A percentile compares a stretch with the other conserved stretches of the same genome.
phyloP scores from a whole-genome alignment of 768 basidiomycete genomes.

The Hypholoma fasciculare region DNA sequence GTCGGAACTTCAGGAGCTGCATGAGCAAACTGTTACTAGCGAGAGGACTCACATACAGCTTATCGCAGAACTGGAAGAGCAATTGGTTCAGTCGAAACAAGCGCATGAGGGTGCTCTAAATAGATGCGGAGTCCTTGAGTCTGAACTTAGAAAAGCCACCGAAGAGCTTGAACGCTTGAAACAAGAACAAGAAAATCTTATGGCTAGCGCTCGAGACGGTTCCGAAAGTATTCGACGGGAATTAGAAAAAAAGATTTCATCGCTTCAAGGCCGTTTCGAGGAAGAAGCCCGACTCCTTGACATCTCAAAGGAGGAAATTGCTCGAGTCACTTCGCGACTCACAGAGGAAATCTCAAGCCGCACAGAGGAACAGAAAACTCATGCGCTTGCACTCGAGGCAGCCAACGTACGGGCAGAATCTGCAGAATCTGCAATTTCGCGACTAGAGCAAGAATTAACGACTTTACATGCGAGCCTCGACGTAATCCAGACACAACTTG shows the following conservation, averaged over 20 bases:
- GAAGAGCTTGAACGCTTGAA: constrained; percentile 20
- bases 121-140: constrained; percentile 15
- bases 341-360: constrained; percentile 37
- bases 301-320: constrained; percentile 35
- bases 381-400: constrained; percentile 31
- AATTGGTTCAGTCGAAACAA: constrained; percentile 13
- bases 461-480: constrained; percentile 40
- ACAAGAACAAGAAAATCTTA: constrained; percentile 28
- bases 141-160: constrained; percentile 16
- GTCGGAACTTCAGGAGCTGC: constrained; percentile 21
- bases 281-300: constrained; percentile 37
- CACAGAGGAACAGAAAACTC: constrained; percentile 28
- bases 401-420: constrained; percentile 24
- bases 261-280: constrained; percentile 35
- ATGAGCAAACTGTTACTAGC: constrained; percentile 14
- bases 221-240: constrained; percentile 22
- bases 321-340: constrained; percentile 37
- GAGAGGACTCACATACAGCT: constrained; percentile 17
- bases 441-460: constrained; percentile 36
- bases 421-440: constrained; percentile 32
- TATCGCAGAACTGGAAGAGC: constrained; percentile 20
- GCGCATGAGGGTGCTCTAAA: constrained; percentile 13
- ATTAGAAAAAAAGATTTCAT: constrained; percentile 33
- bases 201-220: constrained; percentile 29
- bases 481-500: constrained; percentile 34